A percentile compares a stretch with the other conserved stretches of the same genome.
These are phyloP conservation scores for Paramecium primaurelia DNA, from an alignment of 73 alveolate genomes.

Conservation along the genomic window DNA sequence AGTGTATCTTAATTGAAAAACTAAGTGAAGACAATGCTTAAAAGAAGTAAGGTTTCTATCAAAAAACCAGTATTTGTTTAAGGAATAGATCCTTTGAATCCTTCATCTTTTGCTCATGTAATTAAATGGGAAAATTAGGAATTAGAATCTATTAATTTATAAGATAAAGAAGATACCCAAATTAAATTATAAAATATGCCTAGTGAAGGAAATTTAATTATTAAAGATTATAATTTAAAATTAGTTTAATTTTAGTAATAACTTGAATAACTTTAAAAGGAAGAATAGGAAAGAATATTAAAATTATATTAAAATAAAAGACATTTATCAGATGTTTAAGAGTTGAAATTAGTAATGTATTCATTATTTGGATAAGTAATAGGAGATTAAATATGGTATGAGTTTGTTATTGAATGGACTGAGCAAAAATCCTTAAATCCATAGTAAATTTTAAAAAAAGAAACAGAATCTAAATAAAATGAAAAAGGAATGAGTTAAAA, in stretches of 20 bases:
- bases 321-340: slow-evolving; percentile 34
- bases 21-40: background rate
- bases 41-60: slow-evolving; percentile 24
- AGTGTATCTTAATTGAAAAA: background rate
- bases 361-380: slow-evolving; percentile 4
- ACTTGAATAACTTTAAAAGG: background rate
- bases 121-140: slow-evolving; percentile 40
- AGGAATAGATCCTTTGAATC: slow-evolving; percentile 47
- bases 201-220: background rate
- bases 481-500: background rate
- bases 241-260: background rate
- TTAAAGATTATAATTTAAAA: slow-evolving; percentile 16
- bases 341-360: slow-evolving; percentile 22
- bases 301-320: slow-evolving; percentile 35
- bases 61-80: slow-evolving; percentile 35
- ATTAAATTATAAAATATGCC: slow-evolving; percentile 5
- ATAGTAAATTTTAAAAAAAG: background rate
- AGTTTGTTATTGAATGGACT: slow-evolving; percentile 33
- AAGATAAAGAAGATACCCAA: background rate
- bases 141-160: background rate
- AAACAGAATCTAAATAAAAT: background rate
- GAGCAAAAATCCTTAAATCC: slow-evolving; percentile 25
- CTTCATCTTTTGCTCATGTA: slow-evolving; percentile 17
- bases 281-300: background rate
- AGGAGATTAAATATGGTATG: slow-evolving; percentile 42